phyloP scores from a whole-genome alignment of 2,329 filamentous ascomycete species.

The Claviceps spartinae region DNA sequence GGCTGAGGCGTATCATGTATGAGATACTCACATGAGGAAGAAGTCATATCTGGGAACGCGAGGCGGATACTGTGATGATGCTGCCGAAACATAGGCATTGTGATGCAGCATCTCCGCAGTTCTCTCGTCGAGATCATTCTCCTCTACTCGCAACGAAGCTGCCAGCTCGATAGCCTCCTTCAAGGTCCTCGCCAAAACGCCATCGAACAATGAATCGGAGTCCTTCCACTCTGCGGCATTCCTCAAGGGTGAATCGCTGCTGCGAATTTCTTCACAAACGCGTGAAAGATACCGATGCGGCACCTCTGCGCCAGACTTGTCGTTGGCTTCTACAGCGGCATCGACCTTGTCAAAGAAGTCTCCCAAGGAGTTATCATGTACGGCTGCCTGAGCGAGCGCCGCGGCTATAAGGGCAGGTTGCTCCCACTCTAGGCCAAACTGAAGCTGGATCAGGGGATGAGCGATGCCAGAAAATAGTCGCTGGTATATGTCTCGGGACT shows the following conservation, averaged over 20 bases:
- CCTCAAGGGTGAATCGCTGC: constrained; percentile 40
- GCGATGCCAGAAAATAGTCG: constrained; percentile 57
- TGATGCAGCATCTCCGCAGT: constrained; percentile 56
- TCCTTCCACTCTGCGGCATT: constrained; percentile 35
- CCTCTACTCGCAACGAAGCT: constrained; percentile 41
- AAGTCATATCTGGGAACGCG: constrained; percentile 71
- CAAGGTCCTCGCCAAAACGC: constrained; percentile 48
- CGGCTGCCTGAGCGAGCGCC: constrained; percentile 61
- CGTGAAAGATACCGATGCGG: constrained; percentile 25
- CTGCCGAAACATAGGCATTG: constrained; percentile 32
- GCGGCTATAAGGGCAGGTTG: constrained; percentile 74
- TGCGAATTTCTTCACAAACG: constrained; percentile 45
- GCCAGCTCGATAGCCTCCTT: constrained; percentile 50
- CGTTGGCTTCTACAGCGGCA: constrained; percentile 22
- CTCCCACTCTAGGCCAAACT: constrained; percentile 70
- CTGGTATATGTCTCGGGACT: constrained; percentile 53
- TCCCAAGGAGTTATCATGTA: constrained; percentile 47
- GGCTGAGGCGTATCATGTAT: too few species aligned
- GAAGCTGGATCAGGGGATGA: constrained; percentile 74
- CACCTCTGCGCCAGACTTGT: constrained; percentile 4
- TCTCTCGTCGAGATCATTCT: constrained; percentile 41
- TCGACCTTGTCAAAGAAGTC: constrained; percentile 42
- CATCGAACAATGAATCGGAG: constrained; percentile 53
- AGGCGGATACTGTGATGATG: constrained; percentile 46
- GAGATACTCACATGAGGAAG: constrained; percentile 37